A percentile compares a stretch with the other conserved stretches of the same genome.
Conservation (phyloP, 768 basidiomycete species). For the Phylloporus scabripes region DNA sequence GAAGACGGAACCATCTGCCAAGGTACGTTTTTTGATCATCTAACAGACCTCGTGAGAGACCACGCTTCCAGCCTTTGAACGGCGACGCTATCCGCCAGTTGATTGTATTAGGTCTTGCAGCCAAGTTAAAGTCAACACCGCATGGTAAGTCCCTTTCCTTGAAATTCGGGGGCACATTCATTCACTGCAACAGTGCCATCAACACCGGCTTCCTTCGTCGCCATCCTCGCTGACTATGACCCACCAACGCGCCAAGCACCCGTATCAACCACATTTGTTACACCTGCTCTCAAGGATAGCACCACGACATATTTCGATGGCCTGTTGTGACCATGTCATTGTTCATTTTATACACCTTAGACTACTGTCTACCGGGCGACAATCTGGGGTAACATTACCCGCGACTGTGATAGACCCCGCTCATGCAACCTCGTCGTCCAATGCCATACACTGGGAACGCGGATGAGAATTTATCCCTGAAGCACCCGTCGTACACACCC, state of each 20-base stretch:
- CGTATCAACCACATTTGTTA: constrained; percentile 1
- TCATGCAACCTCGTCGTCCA: constrained; percentile 29
- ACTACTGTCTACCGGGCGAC: constrained; percentile 2
- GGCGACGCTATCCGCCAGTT: constrained; percentile 58
- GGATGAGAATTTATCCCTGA: constrained; percentile 8
- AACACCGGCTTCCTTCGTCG: constrained; percentile 57
- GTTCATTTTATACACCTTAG: constrained; percentile 14
- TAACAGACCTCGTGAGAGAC: neutral
- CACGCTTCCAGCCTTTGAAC: constrained; percentile 44
- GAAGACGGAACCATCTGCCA: constrained; percentile 34
- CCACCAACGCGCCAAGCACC: constrained; percentile 33
- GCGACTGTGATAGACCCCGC: too few relatives aligned
- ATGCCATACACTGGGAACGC: constrained; percentile 23
- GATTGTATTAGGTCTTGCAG: constrained; percentile 55
- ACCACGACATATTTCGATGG: constrained; percentile 40
- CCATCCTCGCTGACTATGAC: constrained; percentile 69
- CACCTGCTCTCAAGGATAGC: constrained; percentile 21
- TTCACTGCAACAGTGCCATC: constrained; percentile 33
- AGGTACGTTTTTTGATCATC: constrained; percentile 28
- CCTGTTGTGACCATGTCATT: constrained; percentile 24
- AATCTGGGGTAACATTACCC: neutral
- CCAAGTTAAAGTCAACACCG: constrained; percentile 46
- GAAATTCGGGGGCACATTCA: constrained; percentile 2
- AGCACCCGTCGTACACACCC: constrained; percentile 45
- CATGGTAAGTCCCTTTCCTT: constrained; percentile 33